Evolutionary conservation across 306 rosid genomes (phyloP).

Genomic region (Cicer chorassanicum): DNA sequence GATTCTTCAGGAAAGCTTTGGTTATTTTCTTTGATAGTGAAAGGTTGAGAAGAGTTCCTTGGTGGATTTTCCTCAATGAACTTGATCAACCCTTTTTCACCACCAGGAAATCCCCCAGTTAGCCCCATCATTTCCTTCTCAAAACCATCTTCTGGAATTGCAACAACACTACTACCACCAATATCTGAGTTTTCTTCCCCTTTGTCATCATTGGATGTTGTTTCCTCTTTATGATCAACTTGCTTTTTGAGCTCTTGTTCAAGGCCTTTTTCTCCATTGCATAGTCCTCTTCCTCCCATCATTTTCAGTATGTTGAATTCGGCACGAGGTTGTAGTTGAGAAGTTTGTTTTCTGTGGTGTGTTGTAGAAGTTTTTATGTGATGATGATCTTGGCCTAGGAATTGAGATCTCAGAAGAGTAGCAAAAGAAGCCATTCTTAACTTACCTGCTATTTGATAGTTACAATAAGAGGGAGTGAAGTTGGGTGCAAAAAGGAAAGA

Average conservation of each 20-base stretch:
- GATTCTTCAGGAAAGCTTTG: slow-evolving; percentile 45
- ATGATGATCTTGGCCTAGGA: slow-evolving; percentile 55
- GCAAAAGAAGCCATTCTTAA: slow-evolving; percentile 62
- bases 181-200: slow-evolving; percentile 44
- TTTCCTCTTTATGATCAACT: slow-evolving; percentile 33
- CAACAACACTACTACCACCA: neutral
- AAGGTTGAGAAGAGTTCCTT: slow-evolving; percentile 3
- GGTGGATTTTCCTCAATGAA: slow-evolving; percentile 85
- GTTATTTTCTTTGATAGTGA: slow-evolving; percentile 41
- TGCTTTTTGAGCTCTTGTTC: slow-evolving; percentile 60
- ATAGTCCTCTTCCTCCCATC: slow-evolving; percentile 90
- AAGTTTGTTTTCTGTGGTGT: slow-evolving; percentile 42
- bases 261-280: slow-evolving; percentile 80
- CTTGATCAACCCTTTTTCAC: slow-evolving; percentile 74
- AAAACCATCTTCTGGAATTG: slow-evolving; percentile 65
- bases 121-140: slow-evolving; percentile 93
- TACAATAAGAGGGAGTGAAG: neutral
- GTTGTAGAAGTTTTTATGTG: slow-evolving; percentile 42
- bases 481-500: neutral
- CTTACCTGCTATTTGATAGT: neutral
- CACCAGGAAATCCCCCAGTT: slow-evolving; percentile 96
- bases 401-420: slow-evolving; percentile 59
- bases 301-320: slow-evolving; percentile 68
- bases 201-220: neutral
- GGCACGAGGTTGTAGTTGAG: slow-evolving; percentile 43